A percentile compares a stretch with the other conserved stretches of the same genome.
Conservation (phyloP, 192 early-diverging fungal genomes). For the Funneliformis geosporum region DNA sequence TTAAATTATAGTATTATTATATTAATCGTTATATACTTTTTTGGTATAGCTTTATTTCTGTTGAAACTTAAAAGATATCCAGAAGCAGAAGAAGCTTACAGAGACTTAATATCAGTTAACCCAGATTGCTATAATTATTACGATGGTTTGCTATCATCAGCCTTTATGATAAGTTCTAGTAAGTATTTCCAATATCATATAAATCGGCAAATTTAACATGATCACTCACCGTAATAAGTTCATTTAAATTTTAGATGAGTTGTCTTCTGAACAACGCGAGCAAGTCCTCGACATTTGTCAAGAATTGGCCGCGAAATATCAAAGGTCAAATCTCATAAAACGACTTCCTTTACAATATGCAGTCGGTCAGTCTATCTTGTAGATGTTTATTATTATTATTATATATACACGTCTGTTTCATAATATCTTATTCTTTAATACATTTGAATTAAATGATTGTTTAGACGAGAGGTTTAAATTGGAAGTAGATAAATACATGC, state of each 20-base stretch:
- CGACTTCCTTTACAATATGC: constrained; percentile 76
- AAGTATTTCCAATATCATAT: constrained; percentile 26
- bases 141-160: constrained; percentile 58
- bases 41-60: constrained; percentile 54
- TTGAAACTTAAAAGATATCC: constrained; percentile 65
- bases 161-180: constrained; percentile 55
- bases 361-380: constrained; percentile 40
- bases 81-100: constrained; percentile 77
- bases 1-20: background rate
- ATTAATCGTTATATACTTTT: background rate
- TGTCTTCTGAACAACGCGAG: constrained; percentile 37
- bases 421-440: too few relatives aligned
- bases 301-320: constrained; percentile 67
- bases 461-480: constrained; percentile 59
- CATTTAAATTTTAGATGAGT: constrained; percentile 5
- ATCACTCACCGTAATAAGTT: background rate
- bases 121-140: constrained; percentile 80
- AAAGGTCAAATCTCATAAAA: constrained; percentile 79
- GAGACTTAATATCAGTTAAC: constrained; percentile 74
- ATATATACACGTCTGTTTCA: too few relatives aligned
- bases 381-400: background rate
- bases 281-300: constrained; percentile 37
- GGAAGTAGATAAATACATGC: constrained; percentile 67
- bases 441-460: background rate
- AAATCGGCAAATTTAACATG: background rate